These are phyloP conservation scores for Colletotrichum acutatum DNA, from an alignment of 2,329 filamentous ascomycete genomes.

Conservation along the genomic window DNA sequence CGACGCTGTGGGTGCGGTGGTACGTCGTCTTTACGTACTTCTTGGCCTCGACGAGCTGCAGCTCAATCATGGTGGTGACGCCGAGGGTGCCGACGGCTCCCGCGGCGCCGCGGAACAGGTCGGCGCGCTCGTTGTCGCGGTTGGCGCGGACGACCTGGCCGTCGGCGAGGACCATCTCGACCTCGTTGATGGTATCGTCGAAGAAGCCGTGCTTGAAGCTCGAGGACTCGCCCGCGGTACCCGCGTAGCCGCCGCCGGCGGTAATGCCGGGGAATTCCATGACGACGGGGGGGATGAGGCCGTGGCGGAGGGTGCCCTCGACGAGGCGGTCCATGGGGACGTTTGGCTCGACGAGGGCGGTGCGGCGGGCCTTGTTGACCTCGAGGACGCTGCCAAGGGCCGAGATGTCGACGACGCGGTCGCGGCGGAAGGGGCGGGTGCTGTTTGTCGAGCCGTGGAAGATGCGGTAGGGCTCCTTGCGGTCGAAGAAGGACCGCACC, in stretches of 20 bases:
- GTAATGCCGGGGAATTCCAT: constrained; percentile 85
- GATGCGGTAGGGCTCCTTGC: constrained; percentile 74
- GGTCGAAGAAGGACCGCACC: constrained; percentile 60
- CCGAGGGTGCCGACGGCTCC: constrained; percentile 77
- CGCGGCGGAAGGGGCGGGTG: constrained; percentile 65
- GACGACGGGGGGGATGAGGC: constrained; percentile 76
- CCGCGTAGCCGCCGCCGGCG: constrained; percentile 76
- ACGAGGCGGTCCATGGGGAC: constrained; percentile 80
- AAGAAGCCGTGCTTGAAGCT: constrained; percentile 79
- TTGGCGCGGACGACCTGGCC: constrained; percentile 70
- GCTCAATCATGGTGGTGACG: constrained; percentile 73
- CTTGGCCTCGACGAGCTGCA: constrained; percentile 70
- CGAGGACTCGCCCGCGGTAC: constrained; percentile 77
- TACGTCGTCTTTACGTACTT: constrained; percentile 73
- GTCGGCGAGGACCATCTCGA: constrained; percentile 77
- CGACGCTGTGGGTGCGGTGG: constrained; percentile 60
- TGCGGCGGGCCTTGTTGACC: constrained; percentile 65
- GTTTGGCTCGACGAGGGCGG: constrained; percentile 79
- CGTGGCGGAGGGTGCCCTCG: constrained; percentile 71
- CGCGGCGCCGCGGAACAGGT: constrained; percentile 74
- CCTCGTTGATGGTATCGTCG: constrained; percentile 69
- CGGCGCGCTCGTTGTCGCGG: constrained; percentile 48
- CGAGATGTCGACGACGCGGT: constrained; percentile 72
- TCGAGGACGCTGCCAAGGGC: constrained; percentile 71
- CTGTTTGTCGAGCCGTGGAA: constrained; percentile 83